Conservation (phyloP, 2,329 filamentous ascomycete species). For the Talaromyces verruculosus region DNA sequence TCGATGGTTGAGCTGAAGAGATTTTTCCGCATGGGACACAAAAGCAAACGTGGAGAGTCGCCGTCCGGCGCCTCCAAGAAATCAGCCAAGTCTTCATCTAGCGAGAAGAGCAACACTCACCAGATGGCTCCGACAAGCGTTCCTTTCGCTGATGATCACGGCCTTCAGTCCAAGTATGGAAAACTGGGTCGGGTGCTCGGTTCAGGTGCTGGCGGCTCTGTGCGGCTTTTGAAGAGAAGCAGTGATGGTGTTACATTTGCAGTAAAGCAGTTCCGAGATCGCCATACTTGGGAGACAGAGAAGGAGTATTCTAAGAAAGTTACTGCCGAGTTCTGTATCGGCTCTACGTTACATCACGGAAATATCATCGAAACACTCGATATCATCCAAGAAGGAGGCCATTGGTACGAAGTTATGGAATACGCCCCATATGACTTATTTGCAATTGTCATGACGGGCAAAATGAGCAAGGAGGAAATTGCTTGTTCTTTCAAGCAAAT, state of each 20-base stretch:
- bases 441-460: slow-evolving; percentile 97
- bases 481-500: slow-evolving; percentile 92
- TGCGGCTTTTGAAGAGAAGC: slow-evolving; percentile 88
- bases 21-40: slow-evolving; percentile 80
- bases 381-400: slow-evolving; percentile 88
- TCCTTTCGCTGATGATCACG: slow-evolving; percentile 93
- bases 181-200: slow-evolving; percentile 93
- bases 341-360: slow-evolving; percentile 92
- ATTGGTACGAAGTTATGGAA: slow-evolving; percentile 99
- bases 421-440: slow-evolving; percentile 96
- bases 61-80: slow-evolving; percentile 61
- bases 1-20: slow-evolving; percentile 95
- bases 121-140: slow-evolving; percentile 56
- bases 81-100: slow-evolving; percentile 46
- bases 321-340: slow-evolving; percentile 96
- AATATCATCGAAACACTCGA: slow-evolving; percentile 98
- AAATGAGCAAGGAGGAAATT: slow-evolving; percentile 90
- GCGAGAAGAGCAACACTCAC: slow-evolving; percentile 54
- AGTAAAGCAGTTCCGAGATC: slow-evolving; percentile 92
- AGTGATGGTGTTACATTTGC: slow-evolving; percentile 93
- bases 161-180: slow-evolving; percentile 85
- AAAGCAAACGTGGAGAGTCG: slow-evolving; percentile 63
- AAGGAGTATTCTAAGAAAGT: slow-evolving; percentile 98
- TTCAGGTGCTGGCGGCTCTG: slow-evolving; percentile 90
- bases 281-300: slow-evolving; percentile 89